Conservation (phyloP, 1,139 yeast species). For the Candida sp. region DNA sequence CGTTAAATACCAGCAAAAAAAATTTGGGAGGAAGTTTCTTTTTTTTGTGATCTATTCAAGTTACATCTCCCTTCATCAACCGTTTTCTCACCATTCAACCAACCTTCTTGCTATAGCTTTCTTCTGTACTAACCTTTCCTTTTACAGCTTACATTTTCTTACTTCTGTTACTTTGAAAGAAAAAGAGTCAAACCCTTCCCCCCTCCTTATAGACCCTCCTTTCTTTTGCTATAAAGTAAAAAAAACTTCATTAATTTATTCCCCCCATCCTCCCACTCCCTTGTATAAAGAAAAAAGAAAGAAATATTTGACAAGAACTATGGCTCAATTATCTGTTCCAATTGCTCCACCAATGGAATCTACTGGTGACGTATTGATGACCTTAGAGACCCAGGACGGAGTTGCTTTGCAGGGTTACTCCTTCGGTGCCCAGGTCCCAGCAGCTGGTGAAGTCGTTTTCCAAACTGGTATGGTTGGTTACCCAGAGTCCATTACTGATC, state of each 20-base stretch:
- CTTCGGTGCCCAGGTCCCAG: constrained; percentile 89
- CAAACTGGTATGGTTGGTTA: constrained; percentile 99
- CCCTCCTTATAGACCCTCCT: not conserved
- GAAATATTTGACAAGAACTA: constrained; percentile 1
- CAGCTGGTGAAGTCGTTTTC: constrained; percentile 98
- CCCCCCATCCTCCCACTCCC: not conserved
- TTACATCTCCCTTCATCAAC: not conserved
- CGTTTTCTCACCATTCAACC: not conserved
- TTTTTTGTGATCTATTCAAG: not conserved
- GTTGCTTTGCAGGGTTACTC: constrained; percentile 93
- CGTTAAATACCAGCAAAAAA: not conserved
- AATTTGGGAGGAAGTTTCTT: not conserved
- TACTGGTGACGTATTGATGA: constrained; percentile 81
- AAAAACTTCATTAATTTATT: no score
- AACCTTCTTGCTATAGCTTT: not conserved
- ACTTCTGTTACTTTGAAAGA: not conserved
- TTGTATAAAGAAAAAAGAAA: not conserved
- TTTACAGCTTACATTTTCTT: not conserved
- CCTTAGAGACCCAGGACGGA: constrained; percentile 94
- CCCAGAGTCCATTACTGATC: constrained; percentile 98
- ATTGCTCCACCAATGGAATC: constrained; percentile 89
- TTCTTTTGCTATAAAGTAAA: not conserved
- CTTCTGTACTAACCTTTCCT: not conserved
- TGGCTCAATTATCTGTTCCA: constrained; percentile 57
- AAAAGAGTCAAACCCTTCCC: not conserved